Conservation (phyloP, 1,139 yeast species). For the Meyerozyma sp. region DNA sequence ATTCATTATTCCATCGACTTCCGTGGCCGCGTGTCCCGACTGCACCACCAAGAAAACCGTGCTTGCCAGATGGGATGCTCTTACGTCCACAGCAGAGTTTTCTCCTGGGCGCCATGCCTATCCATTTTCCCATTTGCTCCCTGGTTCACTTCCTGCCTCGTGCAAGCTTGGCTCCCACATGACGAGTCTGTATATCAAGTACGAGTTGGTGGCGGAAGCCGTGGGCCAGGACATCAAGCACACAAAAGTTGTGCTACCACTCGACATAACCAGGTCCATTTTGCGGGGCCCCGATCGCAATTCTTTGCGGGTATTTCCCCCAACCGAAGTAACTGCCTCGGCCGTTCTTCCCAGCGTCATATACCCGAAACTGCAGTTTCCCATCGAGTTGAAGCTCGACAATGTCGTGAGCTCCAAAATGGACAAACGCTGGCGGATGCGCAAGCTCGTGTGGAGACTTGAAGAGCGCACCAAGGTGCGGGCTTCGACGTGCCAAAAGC, state of each 20-base stretch:
- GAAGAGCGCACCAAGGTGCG: constrained; percentile 71
- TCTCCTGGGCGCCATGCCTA: constrained; percentile 72
- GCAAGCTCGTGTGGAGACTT: constrained; percentile 84
- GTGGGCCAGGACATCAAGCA: constrained; percentile 30
- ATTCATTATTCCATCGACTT: constrained; percentile 48
- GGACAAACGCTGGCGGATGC: constrained; percentile 84
- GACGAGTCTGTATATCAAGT: constrained; percentile 54
- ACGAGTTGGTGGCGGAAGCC: constrained; percentile 67
- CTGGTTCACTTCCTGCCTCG: constrained; percentile 88
- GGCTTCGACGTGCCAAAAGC: constrained; percentile 53
- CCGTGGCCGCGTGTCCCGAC: constrained; percentile 48
- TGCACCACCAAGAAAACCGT: constrained; percentile 54
- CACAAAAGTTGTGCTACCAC: constrained; percentile 50
- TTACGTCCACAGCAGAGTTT: constrained; percentile 51
- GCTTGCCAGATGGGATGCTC: constrained; percentile 85
- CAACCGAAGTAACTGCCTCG: constrained; percentile 83
- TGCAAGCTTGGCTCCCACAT: constrained; percentile 53
- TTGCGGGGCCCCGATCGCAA: constrained; percentile 80
- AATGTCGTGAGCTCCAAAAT: constrained; percentile 54
- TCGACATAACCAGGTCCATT: constrained; percentile 74
- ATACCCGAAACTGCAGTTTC: constrained; percentile 81
- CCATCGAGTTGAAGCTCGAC: constrained; percentile 76
- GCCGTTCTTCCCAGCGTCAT: constrained; percentile 85
- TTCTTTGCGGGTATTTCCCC: constrained; percentile 89
- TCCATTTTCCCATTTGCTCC: constrained; percentile 89